Evolutionary conservation across 108 stramenopile genomes (phyloP), one percentile per base, ranked within the genome.

Genomic region (Phaeodactylum tricornutum): DNA sequence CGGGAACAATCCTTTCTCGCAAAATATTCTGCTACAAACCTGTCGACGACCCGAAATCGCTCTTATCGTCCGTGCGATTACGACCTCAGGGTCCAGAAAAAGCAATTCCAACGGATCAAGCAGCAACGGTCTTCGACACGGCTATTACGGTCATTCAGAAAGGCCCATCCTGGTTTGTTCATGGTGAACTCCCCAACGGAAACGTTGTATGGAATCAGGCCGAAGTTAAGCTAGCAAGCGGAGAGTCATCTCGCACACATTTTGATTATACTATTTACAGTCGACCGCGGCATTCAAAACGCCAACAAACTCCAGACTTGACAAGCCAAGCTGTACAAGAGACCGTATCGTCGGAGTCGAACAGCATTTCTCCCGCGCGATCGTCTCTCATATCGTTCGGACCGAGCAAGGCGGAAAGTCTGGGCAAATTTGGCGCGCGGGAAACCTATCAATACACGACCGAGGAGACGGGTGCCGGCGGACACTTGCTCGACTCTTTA

Each of bases 11-110:
- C 6, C 50, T 81, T 28, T 76, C 77, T 1, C 58, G 76, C 39
- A 74, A 67, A 55, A 31, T 88, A 28, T 88, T 88, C 63, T 77
- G 72, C 50, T 88, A 88, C 50, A 35, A 9, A 50, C 43, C 9
- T 8, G 38, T 29, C 0, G 62, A 59, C 22, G 32, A 41, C 35
- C 19, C 42, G 7, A 48, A 68, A 37, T 19, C 14, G 37, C 62
- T 81, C 26, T 43, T 86, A 14, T 61, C 44, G 47, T 59, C 52
- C 17, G 46, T 87, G 29, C 52, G 77, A 23, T 46, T 84, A 19
- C 67, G 81, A 21, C 87, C 79, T 0, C 68, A 64, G 39, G 68
- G 77, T 29, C 81, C 81, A 4, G 39, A 63, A 22, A 66, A 72
- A 48, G 32, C 50, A 7, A 55, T 88, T 40, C 77, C 77, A 21